phyloP scores from a whole-genome alignment of 352 stramenopile species.

The Saprolegnia parasitica region DNA sequence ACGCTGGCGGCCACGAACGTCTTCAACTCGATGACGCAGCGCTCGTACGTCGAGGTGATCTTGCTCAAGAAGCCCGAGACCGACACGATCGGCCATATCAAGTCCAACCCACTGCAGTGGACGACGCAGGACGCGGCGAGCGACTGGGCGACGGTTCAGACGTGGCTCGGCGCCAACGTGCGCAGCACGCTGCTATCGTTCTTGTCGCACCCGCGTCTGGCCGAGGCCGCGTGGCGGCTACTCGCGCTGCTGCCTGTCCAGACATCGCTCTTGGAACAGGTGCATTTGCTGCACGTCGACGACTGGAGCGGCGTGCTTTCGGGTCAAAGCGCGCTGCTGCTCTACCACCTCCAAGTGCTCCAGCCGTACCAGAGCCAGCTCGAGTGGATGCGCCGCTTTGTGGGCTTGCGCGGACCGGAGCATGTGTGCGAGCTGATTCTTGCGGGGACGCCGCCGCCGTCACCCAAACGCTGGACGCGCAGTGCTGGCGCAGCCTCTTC shows the following conservation, averaged over 20 bases:
- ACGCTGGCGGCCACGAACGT: slow-evolving; percentile 63
- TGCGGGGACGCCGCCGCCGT: background rate
- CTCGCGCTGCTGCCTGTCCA: slow-evolving; percentile 1
- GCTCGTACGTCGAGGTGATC: slow-evolving; percentile 37
- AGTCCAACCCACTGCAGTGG: slow-evolving; percentile 6
- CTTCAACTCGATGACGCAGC: slow-evolving; percentile 40
- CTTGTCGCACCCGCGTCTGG: background rate
- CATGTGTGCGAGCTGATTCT: background rate
- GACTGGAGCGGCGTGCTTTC: background rate
- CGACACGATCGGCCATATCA: slow-evolving; percentile 37
- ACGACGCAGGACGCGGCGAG: slow-evolving; percentile 10
- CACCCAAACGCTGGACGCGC: background rate
- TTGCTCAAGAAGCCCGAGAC: slow-evolving; percentile 37
- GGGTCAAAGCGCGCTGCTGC: background rate
- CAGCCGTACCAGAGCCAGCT: slow-evolving; percentile 2
- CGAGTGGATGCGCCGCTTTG: slow-evolving; percentile 1
- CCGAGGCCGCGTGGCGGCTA: slow-evolving; percentile 10
- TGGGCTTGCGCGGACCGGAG: background rate
- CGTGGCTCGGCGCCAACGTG: background rate
- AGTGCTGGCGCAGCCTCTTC: slow-evolving; percentile 6
- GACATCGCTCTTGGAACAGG: background rate
- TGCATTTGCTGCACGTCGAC: background rate
- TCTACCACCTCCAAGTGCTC: slow-evolving; percentile 15
- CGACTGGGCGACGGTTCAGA: slow-evolving; percentile 15
- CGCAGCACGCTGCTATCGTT: background rate